Conservation (phyloP, 768 basidiomycete genomes). For the Suillus sp. region DNA sequence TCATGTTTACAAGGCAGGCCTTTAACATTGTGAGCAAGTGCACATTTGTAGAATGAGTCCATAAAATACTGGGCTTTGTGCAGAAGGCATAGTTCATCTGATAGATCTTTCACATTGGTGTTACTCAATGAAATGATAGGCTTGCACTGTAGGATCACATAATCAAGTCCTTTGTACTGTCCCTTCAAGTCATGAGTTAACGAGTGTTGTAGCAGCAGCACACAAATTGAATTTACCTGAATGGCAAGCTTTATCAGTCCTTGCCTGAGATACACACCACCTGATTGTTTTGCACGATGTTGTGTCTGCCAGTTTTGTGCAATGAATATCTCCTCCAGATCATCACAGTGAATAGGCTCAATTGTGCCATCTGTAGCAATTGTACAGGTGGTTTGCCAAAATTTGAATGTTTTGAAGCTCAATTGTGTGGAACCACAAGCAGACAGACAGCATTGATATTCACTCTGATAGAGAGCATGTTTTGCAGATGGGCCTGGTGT, state of each 20-base stretch:
- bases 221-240: not conserved
- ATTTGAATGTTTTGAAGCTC: not conserved
- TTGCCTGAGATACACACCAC: not conserved
- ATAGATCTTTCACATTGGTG: not conserved
- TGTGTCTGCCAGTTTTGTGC: not conserved
- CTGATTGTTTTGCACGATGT: not conserved
- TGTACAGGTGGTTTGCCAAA: not conserved
- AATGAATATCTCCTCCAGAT: not conserved
- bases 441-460: not conserved
- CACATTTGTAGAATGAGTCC: not conserved
- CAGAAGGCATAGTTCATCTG: not conserved
- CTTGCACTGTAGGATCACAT: not conserved
- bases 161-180: not conserved
- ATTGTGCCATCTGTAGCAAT: not conserved
- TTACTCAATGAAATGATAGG: not conserved
- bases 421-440: not conserved
- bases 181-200: not conserved
- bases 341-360: not conserved
- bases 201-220: not conserved
- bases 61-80: not conserved
- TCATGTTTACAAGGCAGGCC: not conserved
- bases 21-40: not conserved
- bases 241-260: not conserved
- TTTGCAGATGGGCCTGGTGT: not conserved
- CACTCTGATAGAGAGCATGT: not conserved